phyloP scores from a whole-genome alignment of 257 asterid genomes.

The Solanum chiquidenum region DNA sequence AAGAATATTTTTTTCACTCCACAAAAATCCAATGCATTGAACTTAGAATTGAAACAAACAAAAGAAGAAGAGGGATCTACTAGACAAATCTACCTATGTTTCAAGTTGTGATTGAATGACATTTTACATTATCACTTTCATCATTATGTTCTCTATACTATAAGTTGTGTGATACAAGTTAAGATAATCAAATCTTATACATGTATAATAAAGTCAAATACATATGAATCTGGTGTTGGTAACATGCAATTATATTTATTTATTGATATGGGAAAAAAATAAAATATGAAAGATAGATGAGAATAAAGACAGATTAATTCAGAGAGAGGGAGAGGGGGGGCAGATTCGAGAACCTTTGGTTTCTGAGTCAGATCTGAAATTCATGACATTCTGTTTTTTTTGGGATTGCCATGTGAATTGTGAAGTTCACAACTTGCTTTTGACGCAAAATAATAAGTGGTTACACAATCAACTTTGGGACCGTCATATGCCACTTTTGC shows the following conservation, averaged over 20 bases:
- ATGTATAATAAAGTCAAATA: background rate
- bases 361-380: background rate
- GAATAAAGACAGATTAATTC: background rate
- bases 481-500: background rate
- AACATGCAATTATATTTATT: background rate
- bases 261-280: background rate
- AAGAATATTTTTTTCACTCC: background rate
- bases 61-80: background rate
- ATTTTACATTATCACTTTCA: background rate
- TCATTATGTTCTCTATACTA: background rate
- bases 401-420: slow-evolving; percentile 1
- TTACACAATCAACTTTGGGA: background rate
- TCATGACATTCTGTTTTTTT: background rate
- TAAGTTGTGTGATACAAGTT: background rate
- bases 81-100: background rate
- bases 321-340: background rate
- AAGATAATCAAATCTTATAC: background rate
- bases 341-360: background rate
- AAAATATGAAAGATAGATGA: background rate
- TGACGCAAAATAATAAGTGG: background rate
- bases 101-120: background rate
- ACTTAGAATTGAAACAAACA: background rate
- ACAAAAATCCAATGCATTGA: background rate
- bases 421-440: background rate
- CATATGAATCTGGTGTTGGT: background rate